These are phyloP conservation scores for Dothistroma pini DNA, from an alignment of 2,329 filamentous ascomycete genomes.

Conservation along the genomic window DNA sequence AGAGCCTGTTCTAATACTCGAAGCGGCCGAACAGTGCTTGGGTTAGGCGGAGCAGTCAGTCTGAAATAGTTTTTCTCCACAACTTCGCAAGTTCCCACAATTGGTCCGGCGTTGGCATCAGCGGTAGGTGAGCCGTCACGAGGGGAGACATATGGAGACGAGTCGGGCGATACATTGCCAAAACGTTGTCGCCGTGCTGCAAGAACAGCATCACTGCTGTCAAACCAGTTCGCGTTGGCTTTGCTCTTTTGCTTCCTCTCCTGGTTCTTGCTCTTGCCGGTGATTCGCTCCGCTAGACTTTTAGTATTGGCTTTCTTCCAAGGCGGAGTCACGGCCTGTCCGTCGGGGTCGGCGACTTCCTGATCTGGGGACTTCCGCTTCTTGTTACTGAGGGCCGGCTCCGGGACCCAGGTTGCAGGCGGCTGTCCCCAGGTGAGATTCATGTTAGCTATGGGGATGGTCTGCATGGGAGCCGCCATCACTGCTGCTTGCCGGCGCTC, in stretches of 20 bases:
- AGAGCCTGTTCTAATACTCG: conserved; percentile 75
- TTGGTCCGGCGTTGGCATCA: conserved; percentile 56
- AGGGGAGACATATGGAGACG: conserved; percentile 46
- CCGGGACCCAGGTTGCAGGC: neutral
- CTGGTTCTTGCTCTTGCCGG: conserved; percentile 54
- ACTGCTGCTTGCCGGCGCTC: conserved; percentile 56
- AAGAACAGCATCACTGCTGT: conserved; percentile 67
- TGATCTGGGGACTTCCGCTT: conserved; percentile 78
- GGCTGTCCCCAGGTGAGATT: conserved; percentile 15
- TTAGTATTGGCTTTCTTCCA: conserved; percentile 69
- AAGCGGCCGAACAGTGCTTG: conserved; percentile 83
- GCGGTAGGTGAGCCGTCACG: conserved; percentile 48
- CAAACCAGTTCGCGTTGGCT: conserved; percentile 39
- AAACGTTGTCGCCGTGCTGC: conserved; percentile 90
- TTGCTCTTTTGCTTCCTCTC: conserved; percentile 41
- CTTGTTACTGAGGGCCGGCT: conserved; percentile 46
- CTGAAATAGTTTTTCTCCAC: conserved; percentile 95
- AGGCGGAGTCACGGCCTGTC: conserved; percentile 54
- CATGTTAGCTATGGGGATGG: conserved; percentile 30
- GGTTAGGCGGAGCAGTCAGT: conserved; percentile 82
- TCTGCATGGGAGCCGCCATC: conserved; percentile 23
- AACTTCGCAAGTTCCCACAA: conserved; percentile 77
- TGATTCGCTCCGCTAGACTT: conserved; percentile 71
- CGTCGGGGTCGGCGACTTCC: conserved; percentile 52
- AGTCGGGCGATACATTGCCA: conserved; percentile 48